These are phyloP conservation scores for Protomyces inouyei DNA, from an alignment of 1,139 yeast genomes.

Conservation along the genomic window DNA sequence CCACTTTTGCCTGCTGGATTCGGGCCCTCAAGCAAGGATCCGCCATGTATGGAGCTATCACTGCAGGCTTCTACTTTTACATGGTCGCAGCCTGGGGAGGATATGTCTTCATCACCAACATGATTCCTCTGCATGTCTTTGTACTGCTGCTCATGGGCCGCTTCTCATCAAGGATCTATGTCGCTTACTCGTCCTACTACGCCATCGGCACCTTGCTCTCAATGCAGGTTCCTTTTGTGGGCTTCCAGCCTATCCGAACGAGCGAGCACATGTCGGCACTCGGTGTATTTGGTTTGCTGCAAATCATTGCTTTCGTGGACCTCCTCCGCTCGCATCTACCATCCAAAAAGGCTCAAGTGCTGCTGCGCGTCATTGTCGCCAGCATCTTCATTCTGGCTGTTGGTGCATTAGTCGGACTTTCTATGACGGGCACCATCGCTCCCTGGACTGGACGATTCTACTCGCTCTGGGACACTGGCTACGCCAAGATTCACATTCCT, in stretches of 20 bases:
- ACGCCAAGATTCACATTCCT: slow-evolving; percentile 97
- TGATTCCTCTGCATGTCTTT: slow-evolving; percentile 93
- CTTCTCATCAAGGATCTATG: slow-evolving; percentile 72
- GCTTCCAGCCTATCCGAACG: slow-evolving; percentile 92
- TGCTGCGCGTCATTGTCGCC: slow-evolving; percentile 55
- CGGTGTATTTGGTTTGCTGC: slow-evolving; percentile 93
- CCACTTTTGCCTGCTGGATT: slow-evolving; percentile 94
- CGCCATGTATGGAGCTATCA: slow-evolving; percentile 71
- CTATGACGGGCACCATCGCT: slow-evolving; percentile 89
- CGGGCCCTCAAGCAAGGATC: slow-evolving; percentile 89
- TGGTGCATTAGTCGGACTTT: slow-evolving; percentile 67
- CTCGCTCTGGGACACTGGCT: slow-evolving; percentile 95
- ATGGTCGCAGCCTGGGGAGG: slow-evolving; percentile 99
- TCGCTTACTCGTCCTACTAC: slow-evolving; percentile 95
- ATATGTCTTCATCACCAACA: slow-evolving; percentile 94
- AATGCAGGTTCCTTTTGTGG: slow-evolving; percentile 99
- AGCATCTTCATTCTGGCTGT: slow-evolving; percentile 59
- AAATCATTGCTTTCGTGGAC: slow-evolving; percentile 81
- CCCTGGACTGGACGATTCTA: slow-evolving; percentile 99
- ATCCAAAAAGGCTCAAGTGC: slow-evolving; percentile 66
- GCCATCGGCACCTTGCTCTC: slow-evolving; percentile 93
- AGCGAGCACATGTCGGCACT: slow-evolving; percentile 98
- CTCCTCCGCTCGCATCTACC: slow-evolving; percentile 73
- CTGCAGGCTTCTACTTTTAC: slow-evolving; percentile 89
- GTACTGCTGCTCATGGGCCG: slow-evolving; percentile 92